Percentiles rank a stretch among this genome's conserved stretches.
Conservation (phyloP, 2,329 filamentous ascomycete species). For the Talaromyces sp. region DNA sequence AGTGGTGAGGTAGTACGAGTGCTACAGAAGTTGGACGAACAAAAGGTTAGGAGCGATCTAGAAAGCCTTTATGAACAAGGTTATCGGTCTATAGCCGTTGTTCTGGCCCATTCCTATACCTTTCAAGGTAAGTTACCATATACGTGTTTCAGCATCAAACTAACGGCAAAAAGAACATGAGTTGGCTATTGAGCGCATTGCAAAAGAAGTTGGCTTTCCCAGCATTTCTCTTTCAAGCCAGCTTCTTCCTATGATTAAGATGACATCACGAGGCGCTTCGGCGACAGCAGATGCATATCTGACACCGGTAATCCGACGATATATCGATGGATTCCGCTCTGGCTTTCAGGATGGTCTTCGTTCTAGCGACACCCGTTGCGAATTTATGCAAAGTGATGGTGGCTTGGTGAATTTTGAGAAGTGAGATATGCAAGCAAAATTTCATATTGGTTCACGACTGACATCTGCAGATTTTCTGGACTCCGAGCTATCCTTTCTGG, state of each 20-base stretch:
- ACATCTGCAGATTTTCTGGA: constrained; percentile 63
- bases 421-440: neutral
- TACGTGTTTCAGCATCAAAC: neutral
- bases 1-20: constrained; percentile 60
- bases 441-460: constrained; percentile 52
- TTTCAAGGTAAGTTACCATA: constrained; percentile 48
- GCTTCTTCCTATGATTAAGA: constrained; percentile 75
- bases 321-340: constrained; percentile 47
- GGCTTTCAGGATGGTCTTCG: constrained; percentile 70
- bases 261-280: constrained; percentile 65
- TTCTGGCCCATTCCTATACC: constrained; percentile 76
- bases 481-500: constrained; percentile 80
- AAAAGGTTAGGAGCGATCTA: constrained; percentile 51
- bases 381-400: constrained; percentile 11
- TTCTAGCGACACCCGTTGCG: constrained; percentile 6
- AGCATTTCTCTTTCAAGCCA: constrained; percentile 68
- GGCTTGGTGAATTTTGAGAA: constrained; percentile 9
- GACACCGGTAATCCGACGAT: constrained; percentile 66
- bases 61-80: constrained; percentile 42
- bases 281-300: constrained; percentile 72
- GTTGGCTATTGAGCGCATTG: constrained; percentile 64
- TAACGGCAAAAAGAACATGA: constrained; percentile 56
- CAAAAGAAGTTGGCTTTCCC: constrained; percentile 66
- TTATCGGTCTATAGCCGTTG: constrained; percentile 31
- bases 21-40: constrained; percentile 51